Conservation (phyloP, 1,139 yeast genomes). For the Blastobotrys serpentis region DNA sequence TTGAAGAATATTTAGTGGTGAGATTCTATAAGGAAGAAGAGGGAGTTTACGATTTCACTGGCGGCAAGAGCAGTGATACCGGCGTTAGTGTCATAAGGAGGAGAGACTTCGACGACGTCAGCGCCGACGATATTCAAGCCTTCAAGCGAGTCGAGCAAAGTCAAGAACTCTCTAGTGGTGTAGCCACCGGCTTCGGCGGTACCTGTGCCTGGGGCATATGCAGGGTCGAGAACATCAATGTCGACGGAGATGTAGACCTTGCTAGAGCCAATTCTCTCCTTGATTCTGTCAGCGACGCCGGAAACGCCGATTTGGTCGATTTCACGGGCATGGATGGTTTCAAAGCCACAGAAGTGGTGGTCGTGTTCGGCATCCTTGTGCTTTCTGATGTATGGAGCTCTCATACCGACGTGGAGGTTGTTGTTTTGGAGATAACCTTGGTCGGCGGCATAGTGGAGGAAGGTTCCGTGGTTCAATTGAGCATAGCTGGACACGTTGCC, state of each 20-base stretch:
- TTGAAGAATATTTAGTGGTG: neutral
- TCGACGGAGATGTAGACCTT: conserved; percentile 75
- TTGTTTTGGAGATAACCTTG: conserved; percentile 52
- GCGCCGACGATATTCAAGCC: conserved; percentile 67
- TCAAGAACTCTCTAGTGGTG: conserved; percentile 67
- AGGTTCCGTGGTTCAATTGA: conserved; percentile 71
- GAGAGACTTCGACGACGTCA: conserved; percentile 76
- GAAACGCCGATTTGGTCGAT: conserved; percentile 50
- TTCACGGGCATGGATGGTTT: conserved; percentile 65
- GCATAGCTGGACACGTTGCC: conserved; percentile 45
- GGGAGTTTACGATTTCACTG: conserved; percentile 56
- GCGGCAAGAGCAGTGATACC: conserved; percentile 75
- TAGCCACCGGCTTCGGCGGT: conserved; percentile 83
- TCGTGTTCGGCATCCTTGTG: conserved; percentile 58
- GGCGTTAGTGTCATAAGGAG: conserved; percentile 60
- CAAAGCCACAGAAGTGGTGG: conserved; percentile 56
- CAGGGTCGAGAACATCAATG: conserved; percentile 78
- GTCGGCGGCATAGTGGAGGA: conserved; percentile 64
- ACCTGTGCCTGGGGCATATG: conserved; percentile 79
- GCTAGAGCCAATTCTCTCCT: conserved; percentile 51
- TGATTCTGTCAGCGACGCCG: conserved; percentile 56
- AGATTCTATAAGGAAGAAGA: conserved; percentile 17
- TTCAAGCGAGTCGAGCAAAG: conserved; percentile 59
- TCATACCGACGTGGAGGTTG: conserved; percentile 67
- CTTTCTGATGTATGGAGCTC: conserved; percentile 48